Base-by-base conservation (phyloP, 768 basidiomycete species). In the Chalciporus sphaerocephalus region DNA sequence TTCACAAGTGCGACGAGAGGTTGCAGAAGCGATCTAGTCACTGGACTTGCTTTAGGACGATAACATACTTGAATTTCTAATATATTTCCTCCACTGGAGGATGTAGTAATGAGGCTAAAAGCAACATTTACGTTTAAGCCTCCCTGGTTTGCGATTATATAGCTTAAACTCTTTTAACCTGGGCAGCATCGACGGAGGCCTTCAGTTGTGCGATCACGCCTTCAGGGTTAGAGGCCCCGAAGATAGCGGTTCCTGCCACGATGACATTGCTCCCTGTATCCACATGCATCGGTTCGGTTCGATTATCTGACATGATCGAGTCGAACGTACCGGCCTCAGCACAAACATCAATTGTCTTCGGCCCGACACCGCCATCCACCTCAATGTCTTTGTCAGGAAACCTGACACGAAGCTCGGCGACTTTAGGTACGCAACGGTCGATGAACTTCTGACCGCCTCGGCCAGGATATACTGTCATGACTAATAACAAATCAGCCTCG, bases 401-500 rank as follows among this genome's bases (percentile, higher is more conserved):
- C 21, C 93, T 81, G 27, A 75, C 73, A 13, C 96, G 86, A 46
- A 98, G 81, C 61, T 96, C 91, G 18, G 85, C 70, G 13, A 98
- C 92, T 71, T 99, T 97, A 53, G 87, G 83, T 21, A 98, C 81
- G 61, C 94, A 97, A 55, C 87, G 79, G 8, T 91, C 86, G 56
- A 97, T 71, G 67, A 99, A 98, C 66, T 95, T 97, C 65, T 99
- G 96, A 4, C 96, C 96, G 23, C 96, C 96, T 6, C 82, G 82
- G 30, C 95, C 95, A 36, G 94, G 95, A 60, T 91, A 85, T 20
- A 99, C 94, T 8, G 95, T 98, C 95, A 98, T 98, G 57, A 98
- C 94, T 50, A 98, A 81, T 25, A 98, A 77, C 89, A 97, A 91
- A 64, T 97, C 94, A 5, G 86, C 92, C 5, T 79, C 79, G 11